Evolutionary conservation across 2,329 filamentous ascomycete genomes (phyloP).

Genomic region (Epichloe glyceriae): DNA sequence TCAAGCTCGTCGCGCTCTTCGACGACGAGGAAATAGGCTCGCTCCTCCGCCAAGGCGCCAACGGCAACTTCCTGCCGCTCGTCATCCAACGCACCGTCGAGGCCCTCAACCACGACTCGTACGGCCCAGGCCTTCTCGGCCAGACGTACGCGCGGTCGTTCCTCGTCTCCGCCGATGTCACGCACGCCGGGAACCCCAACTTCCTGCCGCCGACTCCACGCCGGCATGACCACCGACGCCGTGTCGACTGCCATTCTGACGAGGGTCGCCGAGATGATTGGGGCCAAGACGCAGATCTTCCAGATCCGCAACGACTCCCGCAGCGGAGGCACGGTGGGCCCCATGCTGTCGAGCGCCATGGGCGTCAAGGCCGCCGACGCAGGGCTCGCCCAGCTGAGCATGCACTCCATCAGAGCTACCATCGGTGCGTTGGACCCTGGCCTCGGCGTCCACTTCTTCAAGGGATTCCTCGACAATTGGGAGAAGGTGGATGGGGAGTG

Average conservation of each 20-base stretch:
- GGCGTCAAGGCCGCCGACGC: constrained; percentile 77
- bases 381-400: constrained; percentile 80
- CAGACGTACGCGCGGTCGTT: constrained; percentile 87
- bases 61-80: constrained; percentile 73
- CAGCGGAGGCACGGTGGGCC: constrained; percentile 88
- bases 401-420: constrained; percentile 86
- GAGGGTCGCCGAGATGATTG: constrained; percentile 62
- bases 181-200: constrained; percentile 89
- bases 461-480: constrained; percentile 77
- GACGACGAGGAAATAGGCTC: constrained; percentile 96
- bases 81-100: constrained; percentile 74
- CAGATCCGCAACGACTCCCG: constrained; percentile 89
- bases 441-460: constrained; percentile 75
- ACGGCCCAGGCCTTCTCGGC: constrained; percentile 51
- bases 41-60: constrained; percentile 76
- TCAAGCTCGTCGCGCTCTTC: constrained; percentile 89
- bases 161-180: constrained; percentile 85
- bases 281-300: constrained; percentile 67
- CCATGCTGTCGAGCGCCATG: constrained; percentile 69
- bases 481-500: constrained; percentile 79
- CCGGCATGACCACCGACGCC: constrained; percentile 90
- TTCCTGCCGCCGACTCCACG: constrained; percentile 78
- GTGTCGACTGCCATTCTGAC: constrained; percentile 72
- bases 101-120: constrained; percentile 39
- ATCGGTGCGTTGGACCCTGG: constrained; percentile 79